Evolutionary conservation across 352 stramenopile species (phyloP).

Genomic region (Phytophthora lateralis): DNA sequence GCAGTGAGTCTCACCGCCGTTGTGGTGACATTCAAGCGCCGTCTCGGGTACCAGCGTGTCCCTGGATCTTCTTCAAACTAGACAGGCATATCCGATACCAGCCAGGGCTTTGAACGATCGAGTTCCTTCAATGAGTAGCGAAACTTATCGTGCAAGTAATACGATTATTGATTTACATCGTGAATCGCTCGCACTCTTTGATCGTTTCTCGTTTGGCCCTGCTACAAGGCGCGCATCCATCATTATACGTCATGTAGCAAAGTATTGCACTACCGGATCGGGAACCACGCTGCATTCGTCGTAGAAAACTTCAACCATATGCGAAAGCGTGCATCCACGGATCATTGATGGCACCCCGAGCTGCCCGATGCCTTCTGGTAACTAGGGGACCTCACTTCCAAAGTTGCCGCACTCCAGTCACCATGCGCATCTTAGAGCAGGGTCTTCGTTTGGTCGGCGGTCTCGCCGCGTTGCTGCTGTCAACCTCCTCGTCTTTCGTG

Average conservation of each 20-base stretch:
- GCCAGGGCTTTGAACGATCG: not conserved
- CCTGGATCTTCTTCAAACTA: slow-evolving; percentile 2
- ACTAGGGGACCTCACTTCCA: slow-evolving; percentile 15
- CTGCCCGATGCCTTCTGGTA: not conserved
- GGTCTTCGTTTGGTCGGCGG: slow-evolving; percentile 6
- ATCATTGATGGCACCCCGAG: slow-evolving; percentile 24
- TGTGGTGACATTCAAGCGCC: slow-evolving; percentile 23
- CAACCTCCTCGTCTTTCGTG: not conserved
- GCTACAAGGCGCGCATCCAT: too few species aligned
- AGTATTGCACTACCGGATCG: too few species aligned
- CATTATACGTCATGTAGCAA: too few species aligned
- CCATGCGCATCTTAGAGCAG: slow-evolving; percentile 16
- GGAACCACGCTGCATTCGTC: not conserved
- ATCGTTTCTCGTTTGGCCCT: too few species aligned
- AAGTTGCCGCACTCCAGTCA: slow-evolving; percentile 9
- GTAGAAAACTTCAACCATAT: slow-evolving; percentile 7
- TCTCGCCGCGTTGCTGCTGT: slow-evolving; percentile 7
- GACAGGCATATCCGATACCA: too few species aligned
- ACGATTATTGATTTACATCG: too few species aligned
- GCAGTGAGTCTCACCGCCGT: not conserved
- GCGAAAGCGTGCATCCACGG: slow-evolving; percentile 25
- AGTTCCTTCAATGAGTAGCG: not conserved
- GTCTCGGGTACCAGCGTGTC: slow-evolving; percentile 18
- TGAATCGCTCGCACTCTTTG: too few species aligned
- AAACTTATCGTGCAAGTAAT: not conserved